Base-by-base conservation (phyloP, 306 rosid species). In the Abrus precatorius region DNA sequence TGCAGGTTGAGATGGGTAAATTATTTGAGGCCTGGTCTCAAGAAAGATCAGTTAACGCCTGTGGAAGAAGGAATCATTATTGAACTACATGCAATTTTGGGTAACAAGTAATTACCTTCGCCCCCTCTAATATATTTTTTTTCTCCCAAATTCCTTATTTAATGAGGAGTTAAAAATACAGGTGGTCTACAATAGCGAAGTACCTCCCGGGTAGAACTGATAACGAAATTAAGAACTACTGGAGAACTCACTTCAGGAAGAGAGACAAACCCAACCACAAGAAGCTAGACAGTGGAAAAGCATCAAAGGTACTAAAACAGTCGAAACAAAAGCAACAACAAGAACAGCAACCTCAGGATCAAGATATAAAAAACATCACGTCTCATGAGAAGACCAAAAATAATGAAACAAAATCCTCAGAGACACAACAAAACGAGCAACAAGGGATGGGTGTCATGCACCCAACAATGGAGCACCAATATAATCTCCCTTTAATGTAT, bases 1-100 rank as follows among this genome's bases (percentile, higher is more conserved):
- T 89, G 95, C 85, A 87, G 97, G 66, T 84, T 92, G 55, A 89
- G 97, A 80, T 92, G 97, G 97, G 95, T 90, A 61, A 92, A 92
- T 66, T 92, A 92, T 84, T 80, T 92, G 44, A 91, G 86, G 83
- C 95, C 97, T 0, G 97, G 94, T 3, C 90, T 92, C 4, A 92
- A 92, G 84, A 91, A 82, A 83, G 89, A 90, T 47, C 92, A 88
- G 5, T 44, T 92, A 71, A 84, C 91, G 20, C 90, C 92, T 32
- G 74, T 78, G 27, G 97, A 92, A 85, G 89, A 86, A 89, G 91
- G 72, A 88, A 84, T 84, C 74, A 80, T 92, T 44, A 49, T 84
- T 62, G 97, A 92, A 77, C 77, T 92, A 14, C 97, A 92, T 82
- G 90, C 89, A 40, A 5, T 89, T 5, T 85, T 87, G 83, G 95